A percentile compares a stretch with the other conserved stretches of the same genome.
Conservation (phyloP, 2,329 filamentous ascomycete genomes). For the Hypoxylon sp. region DNA sequence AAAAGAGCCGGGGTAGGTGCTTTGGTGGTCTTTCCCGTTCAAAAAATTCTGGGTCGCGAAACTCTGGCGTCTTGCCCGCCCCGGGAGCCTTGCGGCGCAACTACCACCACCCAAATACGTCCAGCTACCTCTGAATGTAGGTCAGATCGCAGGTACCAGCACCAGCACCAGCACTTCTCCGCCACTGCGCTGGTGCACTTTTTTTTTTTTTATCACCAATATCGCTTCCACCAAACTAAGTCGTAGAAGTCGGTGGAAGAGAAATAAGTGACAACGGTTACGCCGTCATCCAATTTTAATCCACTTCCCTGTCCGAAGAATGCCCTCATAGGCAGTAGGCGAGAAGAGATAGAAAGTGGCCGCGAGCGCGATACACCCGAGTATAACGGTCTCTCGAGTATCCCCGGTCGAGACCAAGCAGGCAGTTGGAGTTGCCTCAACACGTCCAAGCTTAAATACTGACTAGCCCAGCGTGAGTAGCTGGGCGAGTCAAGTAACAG, state of each 20-base stretch:
- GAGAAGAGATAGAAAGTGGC: constrained; percentile 7
- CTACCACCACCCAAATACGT: constrained; percentile 6
- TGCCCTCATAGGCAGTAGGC: constrained; percentile 8
- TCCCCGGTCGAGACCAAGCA: constrained; percentile 34
- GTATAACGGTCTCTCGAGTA: constrained; percentile 33
- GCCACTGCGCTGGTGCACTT: constrained; percentile 15
- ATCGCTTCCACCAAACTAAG: constrained; percentile 25
- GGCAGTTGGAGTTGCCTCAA: constrained; percentile 32
- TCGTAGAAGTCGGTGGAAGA: constrained; percentile 3
- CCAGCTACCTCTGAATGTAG: not conserved
- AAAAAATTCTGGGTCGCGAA: constrained; percentile 46
- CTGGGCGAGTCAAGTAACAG: constrained; percentile 40
- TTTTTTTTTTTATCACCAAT: constrained; percentile 30
- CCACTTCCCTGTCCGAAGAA: constrained; percentile 9
- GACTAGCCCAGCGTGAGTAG: constrained; percentile 30
- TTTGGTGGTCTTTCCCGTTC: constrained; percentile 30
- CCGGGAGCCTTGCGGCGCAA: constrained; percentile 38
- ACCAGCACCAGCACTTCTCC: constrained; percentile 7
- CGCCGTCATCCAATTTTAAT: constrained; percentile 14
- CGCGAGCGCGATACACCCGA: constrained; percentile 30
- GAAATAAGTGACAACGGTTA: constrained; percentile 4
- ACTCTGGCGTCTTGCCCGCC: constrained; percentile 39
- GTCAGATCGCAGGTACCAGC: not conserved
- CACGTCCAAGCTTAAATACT: constrained; percentile 35
- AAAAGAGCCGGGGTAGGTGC: constrained; percentile 27